Evolutionary conservation across 441 rosid genomes (phyloP).

Genomic region (Brassica balearica): DNA sequence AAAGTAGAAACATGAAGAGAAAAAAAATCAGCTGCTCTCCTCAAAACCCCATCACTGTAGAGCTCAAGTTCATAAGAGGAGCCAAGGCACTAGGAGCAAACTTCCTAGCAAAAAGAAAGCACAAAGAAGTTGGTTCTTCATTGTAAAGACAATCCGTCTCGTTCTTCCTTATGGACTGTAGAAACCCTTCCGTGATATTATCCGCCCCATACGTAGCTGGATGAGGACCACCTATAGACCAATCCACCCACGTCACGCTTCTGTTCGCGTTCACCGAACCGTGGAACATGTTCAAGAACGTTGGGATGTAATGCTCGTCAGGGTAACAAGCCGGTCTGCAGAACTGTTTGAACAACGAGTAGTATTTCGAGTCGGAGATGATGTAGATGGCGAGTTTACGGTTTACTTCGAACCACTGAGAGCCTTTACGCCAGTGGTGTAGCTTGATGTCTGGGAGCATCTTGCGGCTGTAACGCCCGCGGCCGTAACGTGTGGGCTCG

Average conservation of each 20-base stretch:
- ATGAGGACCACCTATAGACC: slow-evolving; percentile 89
- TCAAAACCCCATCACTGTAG: slow-evolving; percentile 74
- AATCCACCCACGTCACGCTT: slow-evolving; percentile 87
- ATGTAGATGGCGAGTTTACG: slow-evolving; percentile 69
- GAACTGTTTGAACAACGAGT: slow-evolving; percentile 66
- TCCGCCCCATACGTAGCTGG: slow-evolving; percentile 64
- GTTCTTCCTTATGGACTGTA: slow-evolving; percentile 70
- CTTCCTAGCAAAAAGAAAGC: slow-evolving; percentile 89
- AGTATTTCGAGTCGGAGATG: slow-evolving; percentile 77
- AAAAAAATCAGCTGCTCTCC: slow-evolving; percentile 7
- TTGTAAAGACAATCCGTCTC: slow-evolving; percentile 71
- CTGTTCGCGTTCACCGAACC: slow-evolving; percentile 75
- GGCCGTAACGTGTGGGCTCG: slow-evolving; percentile 86
- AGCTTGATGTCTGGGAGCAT: slow-evolving; percentile 88
- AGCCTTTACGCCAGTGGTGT: slow-evolving; percentile 92
- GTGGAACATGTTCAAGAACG: slow-evolving; percentile 79
- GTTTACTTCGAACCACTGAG: slow-evolving; percentile 95
- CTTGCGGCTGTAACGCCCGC: slow-evolving; percentile 89
- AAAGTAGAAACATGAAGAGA: slow-evolving; percentile 5
- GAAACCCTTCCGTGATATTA: slow-evolving; percentile 65
- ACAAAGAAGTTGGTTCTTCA: slow-evolving; percentile 62
- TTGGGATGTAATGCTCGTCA: slow-evolving; percentile 92
- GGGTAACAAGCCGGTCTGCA: slow-evolving; percentile 96
- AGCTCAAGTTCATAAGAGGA: slow-evolving; percentile 74
- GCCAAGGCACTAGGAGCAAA: slow-evolving; percentile 76